Evolutionary conservation across 176 grass and related monocot species (phyloP).

Genomic region (Sorghum bicolor): Sorghum_bicolor_NCBIv3 NC_012871.2:57049501-57050000

Average conservation of each 20-base stretch:
- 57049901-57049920: slow-evolving; percentile 71
- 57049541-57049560: neutral
- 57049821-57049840: neutral
- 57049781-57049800: slow-evolving; percentile 13
- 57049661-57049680: slow-evolving; percentile 78
- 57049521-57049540: neutral
- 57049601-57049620: neutral
- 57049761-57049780: slow-evolving; percentile 75
- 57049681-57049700: slow-evolving; percentile 76
- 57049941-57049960: neutral
- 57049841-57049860: slow-evolving; percentile 20
- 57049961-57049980: neutral
- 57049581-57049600: neutral
- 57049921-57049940: slow-evolving; percentile 16
- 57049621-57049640: slow-evolving; percentile 43
- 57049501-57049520: neutral
- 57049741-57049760: slow-evolving; percentile 87
- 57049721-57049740: slow-evolving; percentile 85
- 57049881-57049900: slow-evolving; percentile 84
- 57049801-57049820: neutral
- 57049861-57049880: slow-evolving; percentile 87
- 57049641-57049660: slow-evolving; percentile 59
- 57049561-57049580: neutral
- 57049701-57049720: slow-evolving; percentile 78
- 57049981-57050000: neutral